Percentiles rank a stretch among this genome's conserved stretches.
These are phyloP conservation scores for Sarocladium oryzae DNA, from an alignment of 2,329 filamentous ascomycete genomes.

Conservation along the genomic window DNA sequence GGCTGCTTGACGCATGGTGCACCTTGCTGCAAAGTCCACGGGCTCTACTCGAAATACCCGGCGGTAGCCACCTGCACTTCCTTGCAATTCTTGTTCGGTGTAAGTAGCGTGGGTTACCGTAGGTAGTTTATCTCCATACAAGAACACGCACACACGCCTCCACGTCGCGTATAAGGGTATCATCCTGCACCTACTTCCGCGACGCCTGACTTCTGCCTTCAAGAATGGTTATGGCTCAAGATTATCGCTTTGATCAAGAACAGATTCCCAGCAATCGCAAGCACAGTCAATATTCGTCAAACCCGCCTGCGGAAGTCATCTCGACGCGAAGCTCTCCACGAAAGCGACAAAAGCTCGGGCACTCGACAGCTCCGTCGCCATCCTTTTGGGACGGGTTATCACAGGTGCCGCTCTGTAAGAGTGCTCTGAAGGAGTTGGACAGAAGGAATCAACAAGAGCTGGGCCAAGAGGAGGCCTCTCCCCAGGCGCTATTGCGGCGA, in stretches of 20 bases:
- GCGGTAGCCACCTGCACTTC: too few species aligned
- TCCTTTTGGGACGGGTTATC: not conserved
- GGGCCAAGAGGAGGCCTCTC: not conserved
- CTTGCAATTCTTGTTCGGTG: too few species aligned
- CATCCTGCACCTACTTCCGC: not conserved
- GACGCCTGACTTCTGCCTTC: not conserved
- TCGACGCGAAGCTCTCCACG: not conserved
- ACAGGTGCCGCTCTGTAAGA: not conserved
- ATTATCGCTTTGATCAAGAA: not conserved
- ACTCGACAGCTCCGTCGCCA: not conserved
- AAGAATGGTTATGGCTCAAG: not conserved
- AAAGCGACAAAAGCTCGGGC: not conserved
- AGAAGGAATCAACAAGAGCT: not conserved
- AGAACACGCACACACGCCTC: too few species aligned
- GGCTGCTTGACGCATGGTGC: too few species aligned
- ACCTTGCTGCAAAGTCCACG: too few species aligned
- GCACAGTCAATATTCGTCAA: not conserved
- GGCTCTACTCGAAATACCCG: too few species aligned
- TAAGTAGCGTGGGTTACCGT: too few species aligned
- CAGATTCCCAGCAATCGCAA: not conserved
- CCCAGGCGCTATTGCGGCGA: not conserved
- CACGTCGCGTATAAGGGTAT: not conserved
- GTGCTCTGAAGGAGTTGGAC: not conserved
- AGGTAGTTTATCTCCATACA: too few species aligned
- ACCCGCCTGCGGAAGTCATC: not conserved